Evolutionary conservation across 208 protist species (phyloP).

Genomic region (Lotmaria passim): DNA sequence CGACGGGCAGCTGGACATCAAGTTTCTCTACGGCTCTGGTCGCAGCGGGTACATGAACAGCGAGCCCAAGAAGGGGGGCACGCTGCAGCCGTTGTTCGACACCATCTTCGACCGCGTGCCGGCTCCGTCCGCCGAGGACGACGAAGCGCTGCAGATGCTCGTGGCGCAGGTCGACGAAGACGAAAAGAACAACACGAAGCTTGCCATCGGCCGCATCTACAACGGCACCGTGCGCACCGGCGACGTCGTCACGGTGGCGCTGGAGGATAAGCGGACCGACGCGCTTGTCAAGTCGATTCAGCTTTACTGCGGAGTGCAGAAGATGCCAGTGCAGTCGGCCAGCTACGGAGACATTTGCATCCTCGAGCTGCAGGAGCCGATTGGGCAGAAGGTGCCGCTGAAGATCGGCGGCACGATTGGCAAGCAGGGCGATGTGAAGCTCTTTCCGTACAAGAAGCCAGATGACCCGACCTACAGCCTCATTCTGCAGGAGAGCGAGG

Average conservation of each 20-base stretch:
- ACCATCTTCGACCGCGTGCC: constrained; percentile 93
- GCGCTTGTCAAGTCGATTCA: constrained; percentile 88
- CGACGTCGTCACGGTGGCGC: constrained; percentile 82
- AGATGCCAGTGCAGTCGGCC: constrained; percentile 61
- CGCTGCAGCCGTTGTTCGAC: constrained; percentile 93
- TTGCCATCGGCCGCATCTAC: constrained; percentile 94
- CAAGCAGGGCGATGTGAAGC: constrained; percentile 60
- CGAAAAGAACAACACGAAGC: constrained; percentile 73
- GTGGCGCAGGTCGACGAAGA: constrained; percentile 95
- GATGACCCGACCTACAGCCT: constrained; percentile 96
- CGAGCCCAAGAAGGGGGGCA: constrained; percentile 70
- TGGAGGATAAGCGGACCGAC: constrained; percentile 86
- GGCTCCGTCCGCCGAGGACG: constrained; percentile 52
- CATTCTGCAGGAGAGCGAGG: constrained; percentile 90
- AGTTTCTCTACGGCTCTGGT: constrained; percentile 95
- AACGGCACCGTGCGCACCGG: constrained; percentile 89
- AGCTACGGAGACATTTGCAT: constrained; percentile 89
- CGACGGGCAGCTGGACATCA: constrained; percentile 96
- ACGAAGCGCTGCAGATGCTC: constrained; percentile 92
- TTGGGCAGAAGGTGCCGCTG: constrained; percentile 87
- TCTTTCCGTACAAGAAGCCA: constrained; percentile 89
- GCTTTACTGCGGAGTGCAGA: constrained; percentile 86
- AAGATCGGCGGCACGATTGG: constrained; percentile 90
- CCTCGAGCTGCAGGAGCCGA: constrained; percentile 81
- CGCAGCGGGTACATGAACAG: constrained; percentile 93